These are phyloP conservation scores for Cenchrus americanus DNA, from an alignment of 176 grass and related monocot genomes.

Conservation along the genomic window DNA sequence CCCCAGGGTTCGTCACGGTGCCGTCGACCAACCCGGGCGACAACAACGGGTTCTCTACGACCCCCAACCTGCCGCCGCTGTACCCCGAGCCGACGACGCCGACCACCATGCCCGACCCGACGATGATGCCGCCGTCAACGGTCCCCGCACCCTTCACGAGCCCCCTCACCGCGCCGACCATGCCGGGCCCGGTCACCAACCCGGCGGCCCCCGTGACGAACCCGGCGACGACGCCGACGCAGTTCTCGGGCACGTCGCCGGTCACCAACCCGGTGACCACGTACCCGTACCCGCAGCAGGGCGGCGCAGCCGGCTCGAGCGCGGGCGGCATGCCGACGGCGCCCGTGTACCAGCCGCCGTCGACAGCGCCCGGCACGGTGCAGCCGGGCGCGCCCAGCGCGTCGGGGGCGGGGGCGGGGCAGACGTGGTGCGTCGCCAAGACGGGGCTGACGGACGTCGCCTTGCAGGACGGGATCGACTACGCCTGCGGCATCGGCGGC, in stretches of 20 bases:
- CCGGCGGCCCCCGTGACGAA: constrained; percentile 59
- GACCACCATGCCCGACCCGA: constrained; percentile 46
- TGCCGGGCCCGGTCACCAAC: constrained; percentile 45
- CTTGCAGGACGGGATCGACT: constrained; percentile 81
- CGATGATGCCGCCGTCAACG: constrained; percentile 41
- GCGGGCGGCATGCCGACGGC: constrained; percentile 30
- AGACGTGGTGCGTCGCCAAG: constrained; percentile 85
- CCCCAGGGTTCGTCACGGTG: constrained; percentile 53
- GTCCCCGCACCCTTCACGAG: constrained; percentile 47
- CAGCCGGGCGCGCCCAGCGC: constrained; percentile 47
- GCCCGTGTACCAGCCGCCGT: constrained; percentile 51
- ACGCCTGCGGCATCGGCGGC: constrained; percentile 82
- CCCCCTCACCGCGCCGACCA: constrained; percentile 47
- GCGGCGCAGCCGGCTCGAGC: background rate
- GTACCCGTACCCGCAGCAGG: constrained; percentile 55
- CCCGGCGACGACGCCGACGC: constrained; percentile 68
- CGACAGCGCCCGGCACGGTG: constrained; percentile 50
- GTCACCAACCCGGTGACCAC: constrained; percentile 73
- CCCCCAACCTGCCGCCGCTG: constrained; percentile 54
- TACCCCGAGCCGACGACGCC: constrained; percentile 49
- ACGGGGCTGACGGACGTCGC: constrained; percentile 46
- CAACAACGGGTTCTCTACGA: constrained; percentile 26
- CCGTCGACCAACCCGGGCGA: constrained; percentile 52
- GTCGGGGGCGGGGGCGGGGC: too few relatives aligned
- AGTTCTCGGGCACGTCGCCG: constrained; percentile 52